Evolutionary conservation across 2,329 filamentous ascomycete genomes (phyloP), one percentile per base, ranked within the genome.

Genomic region (Exophiala sp.): DNA sequence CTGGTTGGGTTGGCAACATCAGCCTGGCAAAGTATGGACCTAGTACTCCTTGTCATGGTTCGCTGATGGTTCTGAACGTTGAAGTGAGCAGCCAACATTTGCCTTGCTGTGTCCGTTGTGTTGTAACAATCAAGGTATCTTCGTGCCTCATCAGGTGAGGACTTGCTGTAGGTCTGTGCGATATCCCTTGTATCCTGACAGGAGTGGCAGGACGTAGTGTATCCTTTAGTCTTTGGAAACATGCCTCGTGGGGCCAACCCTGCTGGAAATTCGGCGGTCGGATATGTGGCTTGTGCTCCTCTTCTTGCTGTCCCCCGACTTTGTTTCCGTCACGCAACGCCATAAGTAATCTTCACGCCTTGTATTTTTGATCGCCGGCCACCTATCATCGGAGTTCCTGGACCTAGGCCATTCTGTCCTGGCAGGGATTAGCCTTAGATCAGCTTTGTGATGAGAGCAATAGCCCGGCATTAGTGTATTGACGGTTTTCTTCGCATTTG

Each of bases 401-500:
- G 9, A 18, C 2, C 14, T 14, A 19, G n/a, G 35, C 21, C 35
- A 19, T 4, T 39, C 21, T 39, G 4, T 39, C 29, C 29, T 32
- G 3, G 11, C 7, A 32, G 3, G 7, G 29, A 32, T 24, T 51
- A 35, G 43, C 30, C 30, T 46, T 51, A 18, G 22, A 42, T 35
- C 43, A 24, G 16, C 8, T 41, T 19, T 40, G 30, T 51, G 37
- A 51, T 43, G 21, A 22, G 22, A 22, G 18, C 35, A 27, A 30
- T 43, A 50, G 46, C 14, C 35, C 49, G 43, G 51, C 51, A 46
- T 43, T 52, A 52, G 51, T 29, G 44, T 19, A 35, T 18, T 37
- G 19, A 24, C 21, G 23, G 34, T 18, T 6, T 18, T 8, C 13
- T 5, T 19, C 7, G 5, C 6, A 37, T n/a, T n/a, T n/a, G 34